Percentiles rank a stretch among this genome's conserved stretches.
Evolutionary conservation across 441 rosid genomes (phyloP).

Genomic region (Hura crepitans): DNA sequence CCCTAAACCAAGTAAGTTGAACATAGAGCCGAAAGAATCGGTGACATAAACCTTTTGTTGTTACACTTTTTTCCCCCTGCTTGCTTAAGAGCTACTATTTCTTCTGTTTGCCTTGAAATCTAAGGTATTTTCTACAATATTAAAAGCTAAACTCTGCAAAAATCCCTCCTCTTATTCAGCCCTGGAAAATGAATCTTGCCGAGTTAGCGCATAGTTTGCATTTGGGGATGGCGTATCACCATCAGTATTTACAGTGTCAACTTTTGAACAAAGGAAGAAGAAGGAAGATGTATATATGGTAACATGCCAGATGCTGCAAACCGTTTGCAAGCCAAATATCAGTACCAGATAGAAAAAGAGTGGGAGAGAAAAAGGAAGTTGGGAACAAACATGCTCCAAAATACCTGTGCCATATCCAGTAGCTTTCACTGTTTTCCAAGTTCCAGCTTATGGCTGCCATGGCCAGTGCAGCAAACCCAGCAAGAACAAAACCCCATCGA

Average conservation of each 20-base stretch:
- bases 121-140: not conserved
- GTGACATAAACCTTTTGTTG: not conserved
- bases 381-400: conserved; percentile 1
- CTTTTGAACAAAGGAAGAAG: conserved; percentile 96
- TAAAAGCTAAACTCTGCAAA: conserved; percentile 13
- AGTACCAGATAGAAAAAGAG: not conserved
- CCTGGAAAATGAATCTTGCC: conserved; percentile 61
- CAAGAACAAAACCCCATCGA: conserved; percentile 63
- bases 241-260: conserved; percentile 31
- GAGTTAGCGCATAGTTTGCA: conserved; percentile 53
- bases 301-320: conserved; percentile 84
- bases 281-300: conserved; percentile 81
- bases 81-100: no score
- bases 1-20: not conserved
- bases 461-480: conserved; percentile 59
- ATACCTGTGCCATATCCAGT: conserved; percentile 99
- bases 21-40: conserved; percentile 11
- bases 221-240: conserved; percentile 27
- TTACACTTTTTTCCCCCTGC: no score
- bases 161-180: conserved; percentile 27
- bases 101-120: conserved; percentile 3
- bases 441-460: conserved; percentile 87
- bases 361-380: conserved; percentile 7
- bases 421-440: conserved; percentile 73
- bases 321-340: conserved; percentile 19